Evolutionary conservation across 805 yeast species (phyloP), one percentile per base, ranked within the genome.

Genomic region (Sugiyamaella smithiae): DNA sequence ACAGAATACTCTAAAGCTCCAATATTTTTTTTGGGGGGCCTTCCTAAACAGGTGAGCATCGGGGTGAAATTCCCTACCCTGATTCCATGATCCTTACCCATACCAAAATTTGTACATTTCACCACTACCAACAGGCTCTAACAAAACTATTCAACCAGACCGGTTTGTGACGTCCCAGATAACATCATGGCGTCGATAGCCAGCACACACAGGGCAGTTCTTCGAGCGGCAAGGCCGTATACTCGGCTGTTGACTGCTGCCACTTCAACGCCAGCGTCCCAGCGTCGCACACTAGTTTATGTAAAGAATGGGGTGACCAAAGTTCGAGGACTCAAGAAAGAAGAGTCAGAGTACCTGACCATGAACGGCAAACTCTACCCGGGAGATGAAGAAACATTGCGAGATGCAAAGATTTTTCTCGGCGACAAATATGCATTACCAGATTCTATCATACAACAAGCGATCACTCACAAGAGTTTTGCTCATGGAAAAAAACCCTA

Each of bases 381-480:
- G 17, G 65, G 72, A 7, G 68, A 67, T 11, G 72, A 73, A 12
- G 69, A 74, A 9, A 78, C 82, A 48, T 62, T 84, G 38, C 61
- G 65, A 45, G 69, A 73, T 25, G 66, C 83, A 46, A 78, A 79
- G 58, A 52, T 58, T 24, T 78, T 80, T 55, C 66, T 84, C 12
- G 74, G 71, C 24, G 71, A 70, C 19, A 71, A 76, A 52, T 82
- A 73, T 59, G 56, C 71, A 36, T 70, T 90, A 36, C 73, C 84
- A 3, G 85, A 87, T 59, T 74, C 75, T 5, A 57, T 84, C 50
- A 68, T 84, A 19, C 71, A 88, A 53, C 98, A 91, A 69, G 81
- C 87, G 35, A 71, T 90, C 59, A 90, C 97, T 4, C 97, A 91
- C 70, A 91, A 91, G 70, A 87, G 96, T 19, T 91, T 89, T 73